Percentiles rank a stretch among this genome's conserved stretches.
These are phyloP conservation scores for Tetrapyrgos nigripes DNA, from an alignment of 1,284 basidiomycete species.

Conservation along the genomic window DNA sequence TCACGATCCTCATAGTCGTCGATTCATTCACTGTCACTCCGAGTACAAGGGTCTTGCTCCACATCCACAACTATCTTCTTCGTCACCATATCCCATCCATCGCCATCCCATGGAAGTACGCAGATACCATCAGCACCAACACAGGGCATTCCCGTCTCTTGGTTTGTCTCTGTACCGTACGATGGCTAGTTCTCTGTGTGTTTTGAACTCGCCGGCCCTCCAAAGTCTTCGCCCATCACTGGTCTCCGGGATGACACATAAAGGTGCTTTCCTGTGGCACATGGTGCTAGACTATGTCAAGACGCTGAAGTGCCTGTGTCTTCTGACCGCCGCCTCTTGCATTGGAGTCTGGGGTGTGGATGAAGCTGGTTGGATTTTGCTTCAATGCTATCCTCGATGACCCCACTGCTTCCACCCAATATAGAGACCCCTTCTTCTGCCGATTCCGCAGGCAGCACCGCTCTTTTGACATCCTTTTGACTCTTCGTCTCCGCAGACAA, in stretches of 20 bases:
- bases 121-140: no score
- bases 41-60: no score
- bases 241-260: constrained; percentile 62
- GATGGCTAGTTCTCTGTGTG: constrained; percentile 66
- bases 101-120: no score
- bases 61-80: no score
- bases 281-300: constrained; percentile 86
- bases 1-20: no score
- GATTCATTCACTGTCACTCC: no score
- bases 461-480: constrained; percentile 28
- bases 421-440: constrained; percentile 37
- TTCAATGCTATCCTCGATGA: constrained; percentile 82
- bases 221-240: constrained; percentile 73
- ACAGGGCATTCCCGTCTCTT: no score
- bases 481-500: constrained; percentile 39
- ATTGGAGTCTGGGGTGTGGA: constrained; percentile 73
- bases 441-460: constrained; percentile 4
- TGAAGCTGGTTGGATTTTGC: constrained; percentile 68
- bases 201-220: constrained; percentile 59
- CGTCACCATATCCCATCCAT: no score
- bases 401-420: constrained; percentile 49
- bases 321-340: constrained; percentile 83
- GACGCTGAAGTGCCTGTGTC: constrained; percentile 67
- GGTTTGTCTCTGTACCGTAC: no score
- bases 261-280: constrained; percentile 63